Percentiles rank a stretch among this genome's conserved stretches.
phyloP scores from a whole-genome alignment of 75 land plant species.

The Pseudotsuga menziesii region DNA sequence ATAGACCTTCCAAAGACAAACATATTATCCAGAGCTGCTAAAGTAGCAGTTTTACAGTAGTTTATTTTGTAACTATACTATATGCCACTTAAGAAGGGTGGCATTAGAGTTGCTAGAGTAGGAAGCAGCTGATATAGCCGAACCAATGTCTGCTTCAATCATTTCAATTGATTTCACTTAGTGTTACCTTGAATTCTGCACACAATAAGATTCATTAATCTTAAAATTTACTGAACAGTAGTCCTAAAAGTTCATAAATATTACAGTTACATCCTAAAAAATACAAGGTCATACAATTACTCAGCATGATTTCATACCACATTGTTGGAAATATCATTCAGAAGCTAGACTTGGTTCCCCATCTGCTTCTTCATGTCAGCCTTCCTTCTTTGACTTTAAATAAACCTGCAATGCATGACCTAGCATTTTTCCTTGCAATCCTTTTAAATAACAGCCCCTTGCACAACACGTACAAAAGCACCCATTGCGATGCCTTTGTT shows the following conservation, averaged over 20 bases:
- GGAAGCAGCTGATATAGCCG: constrained; percentile 5
- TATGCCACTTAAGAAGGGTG: too few relatives aligned
- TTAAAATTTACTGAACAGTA: neutral
- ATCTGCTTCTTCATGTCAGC: constrained; percentile 4
- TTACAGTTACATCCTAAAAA: neutral
- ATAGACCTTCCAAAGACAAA: too few relatives aligned
- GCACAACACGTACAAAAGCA: constrained; percentile 13
- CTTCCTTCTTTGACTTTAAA: constrained; percentile 6
- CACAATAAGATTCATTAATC: neutral
- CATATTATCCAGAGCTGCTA: too few relatives aligned
- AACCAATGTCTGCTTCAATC: constrained; percentile 2
- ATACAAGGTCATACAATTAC: neutral
- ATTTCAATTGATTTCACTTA: neutral
- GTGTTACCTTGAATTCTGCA: constrained; percentile 5
- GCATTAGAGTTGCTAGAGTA: neutral
- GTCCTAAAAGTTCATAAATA: neutral
- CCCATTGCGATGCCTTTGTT: constrained; percentile 9
- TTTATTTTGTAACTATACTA: too few relatives aligned
- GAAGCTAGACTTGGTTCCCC: neutral
- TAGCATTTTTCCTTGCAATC: constrained; percentile 13
- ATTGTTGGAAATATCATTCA: neutral
- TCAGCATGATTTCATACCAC: neutral
- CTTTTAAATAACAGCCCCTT: constrained; percentile 17
- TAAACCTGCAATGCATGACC: constrained; percentile 14
- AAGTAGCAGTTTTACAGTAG: too few relatives aligned